Percentiles rank a stretch among this genome's conserved stretches.
These are phyloP conservation scores for Penicillium sp. DNA, from an alignment of 2,329 filamentous ascomycete genomes.

Conservation along the genomic window DNA sequence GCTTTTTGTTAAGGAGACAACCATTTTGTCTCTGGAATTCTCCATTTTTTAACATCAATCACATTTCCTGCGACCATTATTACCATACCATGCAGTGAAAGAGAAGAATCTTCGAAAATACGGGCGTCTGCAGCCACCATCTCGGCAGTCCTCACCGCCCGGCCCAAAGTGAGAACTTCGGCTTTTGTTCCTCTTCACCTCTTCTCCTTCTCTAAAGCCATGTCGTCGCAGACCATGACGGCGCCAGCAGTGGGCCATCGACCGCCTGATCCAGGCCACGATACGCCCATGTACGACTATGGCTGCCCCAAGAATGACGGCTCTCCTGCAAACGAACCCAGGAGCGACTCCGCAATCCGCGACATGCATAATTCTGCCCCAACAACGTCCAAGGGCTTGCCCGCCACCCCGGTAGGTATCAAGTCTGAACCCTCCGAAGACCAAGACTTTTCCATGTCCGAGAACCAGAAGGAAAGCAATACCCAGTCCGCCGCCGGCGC, in stretches of 20 bases:
- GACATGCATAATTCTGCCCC: conserved; percentile 38
- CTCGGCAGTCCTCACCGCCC: conserved; percentile 25
- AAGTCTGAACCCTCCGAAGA: conserved; percentile 31
- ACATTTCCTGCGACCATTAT: background rate
- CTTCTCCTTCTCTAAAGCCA: conserved; percentile 32
- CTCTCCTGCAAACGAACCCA: conserved; percentile 27
- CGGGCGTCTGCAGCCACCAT: conserved; percentile 24
- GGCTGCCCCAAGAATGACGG: conserved; percentile 26
- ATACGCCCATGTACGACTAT: conserved; percentile 41
- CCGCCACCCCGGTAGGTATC: conserved; percentile 28
- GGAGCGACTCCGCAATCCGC: conserved; percentile 39
- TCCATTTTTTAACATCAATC: background rate
- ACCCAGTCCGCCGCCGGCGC: conserved; percentile 41
- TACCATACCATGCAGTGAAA: background rate
- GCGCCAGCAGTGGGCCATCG: conserved; percentile 46
- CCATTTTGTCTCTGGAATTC: background rate
- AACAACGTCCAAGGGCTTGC: conserved; percentile 30
- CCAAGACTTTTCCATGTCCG: conserved; percentile 17
- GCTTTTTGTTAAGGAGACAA: background rate
- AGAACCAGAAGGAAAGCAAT: conserved; percentile 31
- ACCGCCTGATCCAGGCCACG: conserved; percentile 41
- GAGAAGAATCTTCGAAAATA: conserved; percentile 10
- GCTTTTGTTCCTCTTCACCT: conserved; percentile 23
- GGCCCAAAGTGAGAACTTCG: conserved; percentile 23
- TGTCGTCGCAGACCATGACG: conserved; percentile 48